phyloP scores from a whole-genome alignment of 768 basidiomycete genomes.

The Podaxis sp. region DNA sequence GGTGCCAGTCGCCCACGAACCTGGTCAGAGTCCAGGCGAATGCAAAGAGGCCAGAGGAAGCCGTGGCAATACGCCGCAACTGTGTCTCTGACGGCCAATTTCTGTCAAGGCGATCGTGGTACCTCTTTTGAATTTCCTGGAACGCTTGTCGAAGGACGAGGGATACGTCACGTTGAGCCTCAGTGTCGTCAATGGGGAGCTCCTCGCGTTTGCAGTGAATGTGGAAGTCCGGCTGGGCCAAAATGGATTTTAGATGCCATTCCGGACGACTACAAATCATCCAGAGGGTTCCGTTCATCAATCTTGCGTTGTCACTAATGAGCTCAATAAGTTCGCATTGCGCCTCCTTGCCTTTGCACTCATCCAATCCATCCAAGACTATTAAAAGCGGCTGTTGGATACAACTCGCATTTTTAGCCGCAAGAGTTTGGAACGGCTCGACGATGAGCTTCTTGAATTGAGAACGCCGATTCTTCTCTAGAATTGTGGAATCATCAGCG shows the following conservation, averaged over 20 bases:
- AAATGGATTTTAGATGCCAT: not conserved
- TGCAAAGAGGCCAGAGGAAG: slow-evolving; percentile 4
- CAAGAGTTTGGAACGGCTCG: too few species aligned
- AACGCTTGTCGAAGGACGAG: not conserved
- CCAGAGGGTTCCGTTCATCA: not conserved
- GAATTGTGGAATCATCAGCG: too few species aligned
- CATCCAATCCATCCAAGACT: too few species aligned
- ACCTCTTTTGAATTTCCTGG: not conserved
- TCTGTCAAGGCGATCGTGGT: not conserved
- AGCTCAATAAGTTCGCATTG: too few species aligned
- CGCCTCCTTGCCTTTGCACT: too few species aligned
- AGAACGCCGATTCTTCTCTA: too few species aligned
- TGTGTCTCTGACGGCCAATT: not conserved
- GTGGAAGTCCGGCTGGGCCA: not conserved
- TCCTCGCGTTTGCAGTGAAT: not conserved
- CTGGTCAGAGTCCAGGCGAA: not conserved
- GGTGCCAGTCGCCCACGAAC: not conserved
- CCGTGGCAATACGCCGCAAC: not conserved
- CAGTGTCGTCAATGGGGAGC: not conserved
- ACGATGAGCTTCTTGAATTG: too few species aligned
- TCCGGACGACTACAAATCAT: slow-evolving; percentile 1
- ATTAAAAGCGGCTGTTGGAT: too few species aligned
- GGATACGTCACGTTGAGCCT: not conserved
- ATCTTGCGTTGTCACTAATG: too few species aligned
- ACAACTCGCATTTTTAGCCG: too few species aligned